These are phyloP conservation scores for Starmera amethionina DNA, from an alignment of 805 yeast genomes.

Conservation along the genomic window DNA sequence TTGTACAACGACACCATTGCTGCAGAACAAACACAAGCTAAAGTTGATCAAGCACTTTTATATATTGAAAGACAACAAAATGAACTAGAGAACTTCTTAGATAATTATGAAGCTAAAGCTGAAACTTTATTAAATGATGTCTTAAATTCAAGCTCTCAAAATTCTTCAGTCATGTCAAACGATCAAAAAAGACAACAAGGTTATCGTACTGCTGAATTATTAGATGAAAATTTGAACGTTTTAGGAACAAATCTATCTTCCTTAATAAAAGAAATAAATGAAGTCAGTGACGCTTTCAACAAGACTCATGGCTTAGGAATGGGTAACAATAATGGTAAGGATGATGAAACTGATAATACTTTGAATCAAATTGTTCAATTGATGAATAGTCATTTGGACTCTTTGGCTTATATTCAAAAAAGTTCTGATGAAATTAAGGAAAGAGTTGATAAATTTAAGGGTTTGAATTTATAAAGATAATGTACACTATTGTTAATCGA, in stretches of 20 bases:
- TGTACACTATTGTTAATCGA: background rate
- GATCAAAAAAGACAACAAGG: constrained; percentile 89
- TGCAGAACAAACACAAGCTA: constrained; percentile 78
- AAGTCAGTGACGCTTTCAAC: constrained; percentile 72
- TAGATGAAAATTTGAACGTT: constrained; percentile 72
- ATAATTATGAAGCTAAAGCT: constrained; percentile 57
- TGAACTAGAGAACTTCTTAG: constrained; percentile 74
- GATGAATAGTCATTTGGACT: constrained; percentile 81
- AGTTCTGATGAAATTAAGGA: constrained; percentile 59
- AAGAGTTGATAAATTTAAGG: constrained; percentile 37
- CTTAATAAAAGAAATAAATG: constrained; percentile 72
- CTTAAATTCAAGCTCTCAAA: constrained; percentile 21
- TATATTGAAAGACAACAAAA: constrained; percentile 90
- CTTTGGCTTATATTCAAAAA: constrained; percentile 78
- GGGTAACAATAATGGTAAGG: constrained; percentile 20
- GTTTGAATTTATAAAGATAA: constrained; percentile 8
- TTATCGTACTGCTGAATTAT: constrained; percentile 73
- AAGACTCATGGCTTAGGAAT: constrained; percentile 38
- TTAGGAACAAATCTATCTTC: constrained; percentile 70
- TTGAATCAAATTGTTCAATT: constrained; percentile 67
- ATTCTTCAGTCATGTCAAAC: constrained; percentile 35
- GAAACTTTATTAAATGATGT: constrained; percentile 27
- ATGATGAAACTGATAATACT: constrained; percentile 33
- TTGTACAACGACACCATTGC: constrained; percentile 67
- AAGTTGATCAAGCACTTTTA: constrained; percentile 77